Percentiles rank a stretch among this genome's conserved stretches.
Evolutionary conservation across 805 yeast species (phyloP).

Genomic region (Ogataea glucozyma): DNA sequence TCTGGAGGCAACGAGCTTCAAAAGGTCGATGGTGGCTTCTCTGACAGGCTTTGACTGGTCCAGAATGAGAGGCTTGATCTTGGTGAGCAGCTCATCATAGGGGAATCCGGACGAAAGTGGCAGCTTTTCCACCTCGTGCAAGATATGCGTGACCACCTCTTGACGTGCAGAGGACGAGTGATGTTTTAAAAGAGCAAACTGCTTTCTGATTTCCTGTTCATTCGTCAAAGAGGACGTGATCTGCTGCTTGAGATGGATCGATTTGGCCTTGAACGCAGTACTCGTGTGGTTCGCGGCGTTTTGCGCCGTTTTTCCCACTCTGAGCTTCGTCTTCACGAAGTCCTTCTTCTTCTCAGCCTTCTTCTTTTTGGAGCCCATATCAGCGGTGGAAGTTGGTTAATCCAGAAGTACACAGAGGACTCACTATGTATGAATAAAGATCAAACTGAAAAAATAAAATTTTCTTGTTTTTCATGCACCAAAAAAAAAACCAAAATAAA

Average conservation of each 20-base stretch:
- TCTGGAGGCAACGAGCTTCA: slow-evolving; percentile 46
- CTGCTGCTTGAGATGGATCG: slow-evolving; percentile 44
- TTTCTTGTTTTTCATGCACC: background rate
- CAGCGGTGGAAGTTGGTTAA: background rate
- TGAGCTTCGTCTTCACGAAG: slow-evolving; percentile 74
- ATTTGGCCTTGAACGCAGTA: slow-evolving; percentile 77
- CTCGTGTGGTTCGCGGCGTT: slow-evolving; percentile 78
- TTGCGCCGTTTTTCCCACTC: slow-evolving; percentile 81
- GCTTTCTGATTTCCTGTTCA: slow-evolving; percentile 54
- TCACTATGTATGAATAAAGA: background rate
- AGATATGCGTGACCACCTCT: slow-evolving; percentile 60
- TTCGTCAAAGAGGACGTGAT: slow-evolving; percentile 25
- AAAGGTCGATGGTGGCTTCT: slow-evolving; percentile 48
- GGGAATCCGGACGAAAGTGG: slow-evolving; percentile 34
- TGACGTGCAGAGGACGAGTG: slow-evolving; percentile 70
- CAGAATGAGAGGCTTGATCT: slow-evolving; percentile 60
- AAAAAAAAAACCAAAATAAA: slow-evolving; percentile 1
- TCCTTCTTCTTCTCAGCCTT: slow-evolving; percentile 69
- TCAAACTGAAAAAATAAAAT: background rate
- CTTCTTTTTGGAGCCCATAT: slow-evolving; percentile 56
- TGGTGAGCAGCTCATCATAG: slow-evolving; percentile 56
- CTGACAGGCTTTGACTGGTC: slow-evolving; percentile 73
- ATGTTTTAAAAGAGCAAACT: slow-evolving; percentile 71
- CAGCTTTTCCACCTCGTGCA: slow-evolving; percentile 15
- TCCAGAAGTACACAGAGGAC: too few relatives aligned